Evolutionary conservation across 2,329 filamentous ascomycete species (phyloP).

Genomic region (Aspergillus sp.): DNA sequence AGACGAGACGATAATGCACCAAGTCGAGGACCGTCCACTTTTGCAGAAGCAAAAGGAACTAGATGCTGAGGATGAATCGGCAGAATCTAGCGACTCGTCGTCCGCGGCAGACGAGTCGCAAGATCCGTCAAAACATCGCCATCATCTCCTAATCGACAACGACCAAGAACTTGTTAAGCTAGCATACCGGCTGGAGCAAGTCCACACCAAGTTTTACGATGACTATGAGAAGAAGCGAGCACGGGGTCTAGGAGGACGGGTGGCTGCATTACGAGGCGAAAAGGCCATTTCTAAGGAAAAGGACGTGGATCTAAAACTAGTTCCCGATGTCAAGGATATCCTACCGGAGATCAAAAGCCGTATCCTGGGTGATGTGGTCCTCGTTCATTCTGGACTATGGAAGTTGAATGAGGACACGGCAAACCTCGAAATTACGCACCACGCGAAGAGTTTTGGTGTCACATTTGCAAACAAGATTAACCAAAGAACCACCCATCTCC

Average conservation of each 20-base stretch:
- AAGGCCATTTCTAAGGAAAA: slow-evolving; percentile 41
- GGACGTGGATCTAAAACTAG: slow-evolving; percentile 55
- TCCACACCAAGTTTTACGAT: slow-evolving; percentile 80
- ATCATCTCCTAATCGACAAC: slow-evolving; percentile 82
- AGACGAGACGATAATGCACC: slow-evolving; percentile 81
- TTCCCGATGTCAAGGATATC: slow-evolving; percentile 85
- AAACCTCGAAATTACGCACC: slow-evolving; percentile 81
- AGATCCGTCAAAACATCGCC: slow-evolving; percentile 50
- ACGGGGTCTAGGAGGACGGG: slow-evolving; percentile 46
- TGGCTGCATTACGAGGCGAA: slow-evolving; percentile 54
- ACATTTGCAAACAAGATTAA: slow-evolving; percentile 48
- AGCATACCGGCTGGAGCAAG: slow-evolving; percentile 69
- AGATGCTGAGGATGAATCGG: slow-evolving; percentile 76
- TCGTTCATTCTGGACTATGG: slow-evolving; percentile 88
- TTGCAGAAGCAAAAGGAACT: slow-evolving; percentile 90
- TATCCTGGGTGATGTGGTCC: slow-evolving; percentile 71
- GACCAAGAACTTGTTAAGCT: slow-evolving; percentile 79
- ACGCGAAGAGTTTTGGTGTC: slow-evolving; percentile 84
- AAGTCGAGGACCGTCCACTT: slow-evolving; percentile 83
- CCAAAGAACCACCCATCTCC: slow-evolving; percentile 50
- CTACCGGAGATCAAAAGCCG: slow-evolving; percentile 77
- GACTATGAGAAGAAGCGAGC: slow-evolving; percentile 66
- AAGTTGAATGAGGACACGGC: slow-evolving; percentile 61
- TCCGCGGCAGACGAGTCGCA: slow-evolving; percentile 41
- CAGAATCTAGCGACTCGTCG: slow-evolving; percentile 51